phyloP scores from a whole-genome alignment of 768 basidiomycete genomes.

The Lentinula boryana region DNA sequence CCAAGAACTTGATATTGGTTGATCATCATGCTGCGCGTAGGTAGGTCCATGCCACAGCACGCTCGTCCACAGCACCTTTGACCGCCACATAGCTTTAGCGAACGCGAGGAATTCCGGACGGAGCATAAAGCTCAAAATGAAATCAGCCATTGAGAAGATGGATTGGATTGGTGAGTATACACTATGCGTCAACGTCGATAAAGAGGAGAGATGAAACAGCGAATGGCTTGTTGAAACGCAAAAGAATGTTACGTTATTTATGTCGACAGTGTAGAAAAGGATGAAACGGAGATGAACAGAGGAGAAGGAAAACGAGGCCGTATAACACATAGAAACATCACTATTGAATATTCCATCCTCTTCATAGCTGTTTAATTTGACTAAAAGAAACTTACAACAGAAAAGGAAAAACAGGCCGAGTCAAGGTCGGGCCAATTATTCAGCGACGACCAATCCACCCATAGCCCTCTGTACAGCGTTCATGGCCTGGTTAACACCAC shows the following conservation, averaged over 20 bases:
- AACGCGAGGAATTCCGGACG: background rate
- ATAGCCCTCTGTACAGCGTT: conserved; percentile 70
- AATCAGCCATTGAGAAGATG: background rate
- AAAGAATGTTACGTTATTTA: conserved; percentile 6
- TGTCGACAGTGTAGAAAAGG: background rate
- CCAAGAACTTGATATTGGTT: no score
- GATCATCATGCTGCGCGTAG: no score
- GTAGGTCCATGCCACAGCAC: no score
- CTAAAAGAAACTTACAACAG: background rate
- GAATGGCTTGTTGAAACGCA: conserved; percentile 4
- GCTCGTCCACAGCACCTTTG: background rate
- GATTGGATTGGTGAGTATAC: conserved; percentile 4
- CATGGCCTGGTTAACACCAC: conserved; percentile 50
- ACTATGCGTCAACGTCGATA: conserved; percentile 5
- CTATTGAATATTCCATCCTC: background rate
- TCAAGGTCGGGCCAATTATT: conserved; percentile 34
- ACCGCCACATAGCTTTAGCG: no score
- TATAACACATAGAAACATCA: background rate
- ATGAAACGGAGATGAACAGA: background rate
- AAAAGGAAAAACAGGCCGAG: background rate
- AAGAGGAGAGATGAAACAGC: background rate
- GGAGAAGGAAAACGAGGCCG: background rate
- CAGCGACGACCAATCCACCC: conserved; percentile 68
- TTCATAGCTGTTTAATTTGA: background rate
- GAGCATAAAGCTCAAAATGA: background rate